A percentile compares a stretch with the other conserved stretches of the same genome.
phyloP scores from a whole-genome alignment of 495 filamentous ascomycete species.

The Neurospora sp. region DNA sequence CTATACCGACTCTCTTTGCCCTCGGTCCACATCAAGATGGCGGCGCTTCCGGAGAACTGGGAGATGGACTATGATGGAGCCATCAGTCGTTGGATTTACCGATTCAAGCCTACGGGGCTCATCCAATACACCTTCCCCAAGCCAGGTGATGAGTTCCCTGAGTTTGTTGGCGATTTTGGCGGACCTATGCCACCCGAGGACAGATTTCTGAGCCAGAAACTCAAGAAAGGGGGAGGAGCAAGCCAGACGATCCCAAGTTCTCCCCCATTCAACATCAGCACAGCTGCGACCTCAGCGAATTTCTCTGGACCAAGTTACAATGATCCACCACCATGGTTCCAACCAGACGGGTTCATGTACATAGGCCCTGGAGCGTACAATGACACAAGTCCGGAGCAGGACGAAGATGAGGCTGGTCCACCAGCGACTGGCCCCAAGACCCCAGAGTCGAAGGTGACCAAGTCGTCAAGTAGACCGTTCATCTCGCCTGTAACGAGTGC shows the following conservation, averaged over 20 bases:
- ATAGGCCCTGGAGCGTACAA: slow-evolving; percentile 28
- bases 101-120: slow-evolving; percentile 34
- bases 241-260: background rate
- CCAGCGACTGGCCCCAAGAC: background rate
- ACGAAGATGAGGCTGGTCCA: slow-evolving; percentile 20
- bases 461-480: background rate
- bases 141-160: slow-evolving; percentile 40
- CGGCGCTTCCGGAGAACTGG: slow-evolving; percentile 35
- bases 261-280: background rate
- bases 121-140: slow-evolving; percentile 40
- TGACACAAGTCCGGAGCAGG: slow-evolving; percentile 25
- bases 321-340: slow-evolving; percentile 16
- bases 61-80: slow-evolving; percentile 38
- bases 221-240: slow-evolving; percentile 16
- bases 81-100: slow-evolving; percentile 33
- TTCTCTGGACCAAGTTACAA: slow-evolving; percentile 1
- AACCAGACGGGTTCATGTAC: slow-evolving; percentile 33
- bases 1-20: background rate
- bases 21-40: slow-evolving; percentile 9
- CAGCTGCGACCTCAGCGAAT: slow-evolving; percentile 1
- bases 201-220: slow-evolving; percentile 25
- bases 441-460: background rate
- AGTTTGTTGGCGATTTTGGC: slow-evolving; percentile 27
- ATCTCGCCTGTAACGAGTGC: slow-evolving; percentile 14
- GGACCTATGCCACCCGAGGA: slow-evolving; percentile 27